Percentiles rank a stretch among this genome's conserved stretches.
Evolutionary conservation across 2,329 filamentous ascomycete species (phyloP).

Genomic region (Botrytis deweyae): DNA sequence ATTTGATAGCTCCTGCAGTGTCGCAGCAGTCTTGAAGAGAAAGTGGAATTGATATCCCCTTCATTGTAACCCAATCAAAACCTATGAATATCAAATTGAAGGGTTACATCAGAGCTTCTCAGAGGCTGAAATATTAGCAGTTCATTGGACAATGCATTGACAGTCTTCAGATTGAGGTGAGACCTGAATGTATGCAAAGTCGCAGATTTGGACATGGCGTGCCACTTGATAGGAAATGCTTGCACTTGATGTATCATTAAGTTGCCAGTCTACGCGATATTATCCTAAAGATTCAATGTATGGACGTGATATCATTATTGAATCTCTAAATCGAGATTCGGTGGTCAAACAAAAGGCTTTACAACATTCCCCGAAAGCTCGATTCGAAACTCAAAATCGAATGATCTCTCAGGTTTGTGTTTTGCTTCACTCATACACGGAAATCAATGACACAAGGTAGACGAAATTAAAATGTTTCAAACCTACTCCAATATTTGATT

Average conservation of each 20-base stretch:
- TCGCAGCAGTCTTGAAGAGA: not conserved
- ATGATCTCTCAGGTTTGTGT: not conserved
- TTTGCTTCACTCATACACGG: not conserved
- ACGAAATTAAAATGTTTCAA: not conserved
- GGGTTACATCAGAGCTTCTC: not conserved
- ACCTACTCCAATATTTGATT: slow-evolving; percentile 4
- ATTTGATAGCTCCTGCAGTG: slow-evolving; percentile 5
- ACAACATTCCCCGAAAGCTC: not conserved
- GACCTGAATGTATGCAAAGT: slow-evolving; percentile 9
- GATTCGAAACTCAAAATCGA: not conserved
- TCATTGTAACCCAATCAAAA: slow-evolving; percentile 4
- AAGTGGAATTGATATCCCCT: not conserved
- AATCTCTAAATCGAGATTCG: not conserved
- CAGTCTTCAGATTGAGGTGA: slow-evolving; percentile 4
- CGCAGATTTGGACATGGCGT: not conserved
- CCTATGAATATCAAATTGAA: slow-evolving; percentile 6
- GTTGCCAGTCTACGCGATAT: not conserved
- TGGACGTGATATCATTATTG: not conserved
- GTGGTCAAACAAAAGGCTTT: not conserved
- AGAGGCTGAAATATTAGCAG: slow-evolving; percentile 4
- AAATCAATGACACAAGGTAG: not conserved
- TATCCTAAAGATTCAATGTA: not conserved
- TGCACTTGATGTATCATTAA: not conserved
- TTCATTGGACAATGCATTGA: slow-evolving; percentile 1
- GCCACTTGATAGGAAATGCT: not conserved